phyloP scores from a whole-genome alignment of 2,329 filamentous ascomycete species.

The Pseudogymnoascus sp. region DNA sequence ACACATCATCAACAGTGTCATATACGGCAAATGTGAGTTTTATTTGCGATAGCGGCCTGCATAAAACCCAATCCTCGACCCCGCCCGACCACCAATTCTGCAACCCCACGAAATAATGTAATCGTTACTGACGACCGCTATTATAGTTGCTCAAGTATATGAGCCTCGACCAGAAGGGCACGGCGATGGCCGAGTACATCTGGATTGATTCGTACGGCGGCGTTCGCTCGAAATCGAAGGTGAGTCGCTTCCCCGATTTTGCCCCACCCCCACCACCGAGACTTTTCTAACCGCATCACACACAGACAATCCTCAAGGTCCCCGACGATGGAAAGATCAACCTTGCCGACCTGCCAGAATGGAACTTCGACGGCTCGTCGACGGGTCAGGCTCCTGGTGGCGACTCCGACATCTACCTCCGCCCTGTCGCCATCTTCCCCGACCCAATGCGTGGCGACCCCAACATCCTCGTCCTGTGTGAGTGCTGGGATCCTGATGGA shows the following conservation, averaged over 20 bases:
- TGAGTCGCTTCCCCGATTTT: constrained; percentile 35
- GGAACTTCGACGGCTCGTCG: constrained; percentile 84
- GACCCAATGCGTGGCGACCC: constrained; percentile 83
- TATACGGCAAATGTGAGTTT: constrained; percentile 34
- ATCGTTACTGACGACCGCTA: constrained; percentile 1
- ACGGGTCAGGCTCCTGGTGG: constrained; percentile 87
- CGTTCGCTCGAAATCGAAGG: constrained; percentile 90
- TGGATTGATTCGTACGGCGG: constrained; percentile 84
- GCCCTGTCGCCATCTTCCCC: constrained; percentile 79
- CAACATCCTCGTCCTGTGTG: constrained; percentile 89
- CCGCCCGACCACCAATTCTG: not conserved
- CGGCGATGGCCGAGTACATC: constrained; percentile 90
- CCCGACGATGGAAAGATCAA: constrained; percentile 33
- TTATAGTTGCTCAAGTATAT: constrained; percentile 83
- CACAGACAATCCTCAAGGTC: constrained; percentile 55
- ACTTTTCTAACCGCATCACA: not conserved
- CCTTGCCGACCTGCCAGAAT: constrained; percentile 62
- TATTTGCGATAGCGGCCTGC: constrained; percentile 10
- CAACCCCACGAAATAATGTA: not conserved
- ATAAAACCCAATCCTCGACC: not conserved
- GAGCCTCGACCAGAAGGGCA: constrained; percentile 79
- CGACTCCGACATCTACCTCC: constrained; percentile 96
- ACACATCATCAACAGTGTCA: constrained; percentile 24
- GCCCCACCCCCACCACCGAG: constrained; percentile 6
- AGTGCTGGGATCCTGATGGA: constrained; percentile 91